These are phyloP conservation scores for Blastomyces percursus DNA, from an alignment of 2,329 filamentous ascomycete genomes.

Conservation along the genomic window DNA sequence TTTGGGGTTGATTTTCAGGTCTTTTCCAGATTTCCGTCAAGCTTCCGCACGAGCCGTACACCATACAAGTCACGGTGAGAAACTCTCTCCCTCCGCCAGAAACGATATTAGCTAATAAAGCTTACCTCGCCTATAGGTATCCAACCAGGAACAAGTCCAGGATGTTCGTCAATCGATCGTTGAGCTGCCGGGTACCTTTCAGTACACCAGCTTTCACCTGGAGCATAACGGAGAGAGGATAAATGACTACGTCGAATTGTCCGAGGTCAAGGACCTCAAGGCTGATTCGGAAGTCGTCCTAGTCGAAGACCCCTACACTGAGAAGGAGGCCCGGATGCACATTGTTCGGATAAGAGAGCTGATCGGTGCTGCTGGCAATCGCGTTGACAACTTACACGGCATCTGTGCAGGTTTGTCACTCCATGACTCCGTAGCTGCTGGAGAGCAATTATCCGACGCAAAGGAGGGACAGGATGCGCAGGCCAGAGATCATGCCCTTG, in stretches of 20 bases:
- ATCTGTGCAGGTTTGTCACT: constrained; percentile 75
- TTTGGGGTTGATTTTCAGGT: constrained; percentile 25
- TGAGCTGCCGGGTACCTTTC: constrained; percentile 82
- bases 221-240: constrained; percentile 79
- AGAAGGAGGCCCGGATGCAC: constrained; percentile 96
- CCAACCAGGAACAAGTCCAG: constrained; percentile 89
- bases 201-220: constrained; percentile 98
- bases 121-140: constrained; percentile 48
- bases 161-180: constrained; percentile 95
- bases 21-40: constrained; percentile 65
- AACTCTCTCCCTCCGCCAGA: constrained; percentile 9
- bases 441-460: constrained; percentile 33
- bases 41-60: constrained; percentile 66
- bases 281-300: constrained; percentile 67
- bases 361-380: constrained; percentile 81
- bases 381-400: constrained; percentile 76
- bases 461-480: constrained; percentile 28
- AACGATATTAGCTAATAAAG: constrained; percentile 17
- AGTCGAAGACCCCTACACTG: constrained; percentile 91
- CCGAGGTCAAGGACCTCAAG: constrained; percentile 71
- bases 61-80: constrained; percentile 76
- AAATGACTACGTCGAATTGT: constrained; percentile 90
- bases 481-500: constrained; percentile 45
- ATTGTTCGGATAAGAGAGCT: constrained; percentile 82
- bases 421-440: constrained; percentile 60